phyloP scores from a whole-genome alignment of 805 yeast genomes.

The Lipomyces lipofer region DNA sequence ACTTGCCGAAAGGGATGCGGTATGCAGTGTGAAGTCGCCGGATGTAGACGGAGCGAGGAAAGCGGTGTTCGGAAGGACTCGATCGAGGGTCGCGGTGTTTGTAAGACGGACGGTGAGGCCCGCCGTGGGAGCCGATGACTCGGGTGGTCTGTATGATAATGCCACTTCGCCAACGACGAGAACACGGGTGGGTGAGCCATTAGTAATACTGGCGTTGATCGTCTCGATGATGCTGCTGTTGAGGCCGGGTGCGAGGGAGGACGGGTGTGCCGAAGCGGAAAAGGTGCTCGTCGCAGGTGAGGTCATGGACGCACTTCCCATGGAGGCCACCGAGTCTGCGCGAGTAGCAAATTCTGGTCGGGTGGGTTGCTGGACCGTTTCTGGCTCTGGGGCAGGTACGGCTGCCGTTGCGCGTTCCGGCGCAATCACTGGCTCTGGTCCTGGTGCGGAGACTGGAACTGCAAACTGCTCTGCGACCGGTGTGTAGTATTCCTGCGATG shows the following conservation, averaged over 20 bases:
- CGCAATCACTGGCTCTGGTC: neutral
- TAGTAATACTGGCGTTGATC: slow-evolving; percentile 68
- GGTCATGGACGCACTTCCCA: neutral
- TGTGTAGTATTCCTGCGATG: neutral
- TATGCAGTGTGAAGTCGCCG: slow-evolving; percentile 33
- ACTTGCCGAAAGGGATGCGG: slow-evolving; percentile 37
- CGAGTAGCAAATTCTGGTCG: too few species aligned
- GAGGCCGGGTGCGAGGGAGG: slow-evolving; percentile 57
- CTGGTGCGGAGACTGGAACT: neutral
- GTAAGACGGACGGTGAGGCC: slow-evolving; percentile 47
- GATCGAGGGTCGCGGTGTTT: slow-evolving; percentile 46
- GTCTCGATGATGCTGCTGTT: slow-evolving; percentile 87
- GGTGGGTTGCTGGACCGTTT: too few species aligned
- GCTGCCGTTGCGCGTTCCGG: neutral
- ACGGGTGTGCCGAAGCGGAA: slow-evolving; percentile 51
- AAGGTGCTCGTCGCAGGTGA: slow-evolving; percentile 7
- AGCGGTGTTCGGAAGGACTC: slow-evolving; percentile 53
- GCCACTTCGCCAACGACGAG: slow-evolving; percentile 85
- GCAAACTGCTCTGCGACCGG: neutral
- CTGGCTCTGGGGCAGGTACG: neutral
- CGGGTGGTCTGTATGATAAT: slow-evolving; percentile 57
- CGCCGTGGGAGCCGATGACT: slow-evolving; percentile 39
- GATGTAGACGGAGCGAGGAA: slow-evolving; percentile 47
- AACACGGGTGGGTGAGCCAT: slow-evolving; percentile 60
- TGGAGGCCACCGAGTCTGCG: too few species aligned